Conservation (phyloP, 2,329 filamentous ascomycete genomes). For the Hirsutella thompsonii region DNA sequence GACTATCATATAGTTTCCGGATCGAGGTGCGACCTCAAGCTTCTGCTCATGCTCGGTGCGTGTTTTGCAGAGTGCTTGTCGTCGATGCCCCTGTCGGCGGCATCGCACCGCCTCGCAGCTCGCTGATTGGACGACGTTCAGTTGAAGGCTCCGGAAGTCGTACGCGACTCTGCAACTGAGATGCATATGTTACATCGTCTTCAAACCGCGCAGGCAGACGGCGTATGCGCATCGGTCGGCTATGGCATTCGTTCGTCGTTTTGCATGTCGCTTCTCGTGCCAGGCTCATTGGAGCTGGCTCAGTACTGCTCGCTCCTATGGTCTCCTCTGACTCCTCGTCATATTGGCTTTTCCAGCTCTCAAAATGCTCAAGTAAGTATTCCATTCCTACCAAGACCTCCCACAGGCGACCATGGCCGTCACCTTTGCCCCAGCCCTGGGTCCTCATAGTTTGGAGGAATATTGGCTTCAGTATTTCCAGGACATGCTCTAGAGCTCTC, state of each 20-base stretch:
- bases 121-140: too few species aligned
- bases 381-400: background rate
- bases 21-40: too few species aligned
- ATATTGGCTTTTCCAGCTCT: background rate
- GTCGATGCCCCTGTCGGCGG: too few species aligned
- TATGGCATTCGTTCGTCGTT: background rate
- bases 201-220: background rate
- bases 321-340: background rate
- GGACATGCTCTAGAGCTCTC: background rate
- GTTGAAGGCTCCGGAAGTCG: background rate
- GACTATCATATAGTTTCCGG: too few species aligned
- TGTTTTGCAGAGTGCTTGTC: too few species aligned
- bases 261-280: background rate
- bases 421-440: background rate
- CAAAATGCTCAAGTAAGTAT: background rate
- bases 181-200: background rate
- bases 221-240: too few species aligned
- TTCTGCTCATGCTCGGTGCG: too few species aligned
- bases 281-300: background rate
- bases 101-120: too few species aligned
- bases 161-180: background rate
- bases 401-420: background rate
- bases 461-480: background rate
- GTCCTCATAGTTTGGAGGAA: background rate
- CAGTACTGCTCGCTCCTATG: too few species aligned